Conservation (phyloP, 768 basidiomycete species). For the Fomitopsis serialis region DNA sequence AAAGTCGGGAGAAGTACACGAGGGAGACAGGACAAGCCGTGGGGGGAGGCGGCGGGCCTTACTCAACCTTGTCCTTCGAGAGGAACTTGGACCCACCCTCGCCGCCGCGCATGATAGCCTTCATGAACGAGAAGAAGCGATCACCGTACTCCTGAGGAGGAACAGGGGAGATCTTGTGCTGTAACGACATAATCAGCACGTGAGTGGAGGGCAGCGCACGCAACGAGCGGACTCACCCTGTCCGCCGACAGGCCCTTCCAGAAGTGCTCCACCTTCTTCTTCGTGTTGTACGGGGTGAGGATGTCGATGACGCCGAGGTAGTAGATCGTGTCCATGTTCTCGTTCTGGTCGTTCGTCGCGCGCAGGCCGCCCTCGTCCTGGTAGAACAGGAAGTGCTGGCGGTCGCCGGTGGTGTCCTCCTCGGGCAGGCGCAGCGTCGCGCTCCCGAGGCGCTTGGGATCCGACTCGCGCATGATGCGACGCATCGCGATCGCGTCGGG, state of each 20-base stretch:
- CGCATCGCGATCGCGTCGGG: conserved; percentile 82
- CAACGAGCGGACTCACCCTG: conserved; percentile 61
- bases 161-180: conserved; percentile 96
- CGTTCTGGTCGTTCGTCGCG: conserved; percentile 85
- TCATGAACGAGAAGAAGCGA: conserved; percentile 85
- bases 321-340: conserved; percentile 71
- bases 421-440: conserved; percentile 53
- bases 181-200: no score
- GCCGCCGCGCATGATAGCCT: conserved; percentile 79
- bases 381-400: conserved; percentile 84
- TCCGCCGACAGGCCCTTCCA: conserved; percentile 91
- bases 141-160: conserved; percentile 83
- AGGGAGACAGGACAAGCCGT: not conserved
- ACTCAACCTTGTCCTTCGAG: conserved; percentile 5
- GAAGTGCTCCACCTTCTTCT: conserved; percentile 82
- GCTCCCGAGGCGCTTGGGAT: conserved; percentile 63
- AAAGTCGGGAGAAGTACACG: not conserved
- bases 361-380: conserved; percentile 93
- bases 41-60: not conserved
- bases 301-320: conserved; percentile 98
- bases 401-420: conserved; percentile 52
- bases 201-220: no score
- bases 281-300: conserved; percentile 74
- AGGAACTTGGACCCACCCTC: conserved; percentile 49
- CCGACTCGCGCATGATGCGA: conserved; percentile 78